Evolutionary conservation across 164 flowering plant genomes (phyloP).

Genomic region (Piper longum): DNA sequence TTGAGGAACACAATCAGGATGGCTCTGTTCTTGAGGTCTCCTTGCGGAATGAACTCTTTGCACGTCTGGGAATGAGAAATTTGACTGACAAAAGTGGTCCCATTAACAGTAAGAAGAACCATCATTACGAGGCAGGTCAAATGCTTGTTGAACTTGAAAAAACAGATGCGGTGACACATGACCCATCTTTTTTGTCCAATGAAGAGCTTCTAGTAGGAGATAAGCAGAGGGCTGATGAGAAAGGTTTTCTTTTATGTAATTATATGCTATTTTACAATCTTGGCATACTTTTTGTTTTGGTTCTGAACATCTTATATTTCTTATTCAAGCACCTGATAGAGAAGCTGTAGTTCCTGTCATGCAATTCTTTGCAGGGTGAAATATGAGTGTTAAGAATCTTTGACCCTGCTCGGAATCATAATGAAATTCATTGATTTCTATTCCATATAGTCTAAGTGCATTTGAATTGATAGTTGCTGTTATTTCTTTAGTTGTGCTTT

Average conservation of each 20-base stretch:
- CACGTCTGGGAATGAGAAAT: slow-evolving; percentile 32
- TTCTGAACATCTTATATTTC: neutral
- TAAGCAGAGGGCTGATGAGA: slow-evolving; percentile 11
- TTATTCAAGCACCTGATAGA: neutral
- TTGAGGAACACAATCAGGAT: slow-evolving; percentile 20
- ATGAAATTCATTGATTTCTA: too few species aligned
- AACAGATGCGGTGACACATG: slow-evolving; percentile 11
- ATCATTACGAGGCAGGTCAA: slow-evolving; percentile 16
- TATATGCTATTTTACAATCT: neutral
- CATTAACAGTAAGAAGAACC: slow-evolving; percentile 9
- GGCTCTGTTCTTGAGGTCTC: slow-evolving; percentile 58
- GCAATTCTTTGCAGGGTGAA: neutral
- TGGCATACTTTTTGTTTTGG: too few species aligned
- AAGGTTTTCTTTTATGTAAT: slow-evolving; percentile 23
- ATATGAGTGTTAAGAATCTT: neutral
- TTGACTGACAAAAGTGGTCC: slow-evolving; percentile 13
- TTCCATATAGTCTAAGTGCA: too few species aligned
- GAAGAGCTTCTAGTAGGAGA: slow-evolving; percentile 11
- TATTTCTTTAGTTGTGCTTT: neutral
- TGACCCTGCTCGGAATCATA: too few species aligned
- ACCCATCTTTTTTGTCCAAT: neutral
- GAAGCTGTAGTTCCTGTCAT: neutral
- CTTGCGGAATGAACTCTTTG: slow-evolving; percentile 64
- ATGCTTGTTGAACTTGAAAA: slow-evolving; percentile 20
- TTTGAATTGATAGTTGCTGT: neutral